Percentiles rank a stretch among this genome's conserved stretches.
phyloP scores from a whole-genome alignment of 164 flowering plant species.

The Saururus chinensis region DNA sequence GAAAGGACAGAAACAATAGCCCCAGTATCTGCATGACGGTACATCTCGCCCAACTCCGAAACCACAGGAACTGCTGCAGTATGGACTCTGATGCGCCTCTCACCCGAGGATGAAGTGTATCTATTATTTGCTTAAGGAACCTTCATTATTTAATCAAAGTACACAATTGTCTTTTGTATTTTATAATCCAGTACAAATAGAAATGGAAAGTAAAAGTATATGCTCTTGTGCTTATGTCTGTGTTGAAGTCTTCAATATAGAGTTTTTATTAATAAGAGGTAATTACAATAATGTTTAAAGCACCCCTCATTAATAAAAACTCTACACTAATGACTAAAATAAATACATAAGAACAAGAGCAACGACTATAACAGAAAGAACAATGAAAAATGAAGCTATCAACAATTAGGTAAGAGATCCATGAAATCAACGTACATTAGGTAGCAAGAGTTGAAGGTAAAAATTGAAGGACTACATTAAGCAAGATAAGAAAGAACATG shows the following conservation, averaged over 20 bases:
- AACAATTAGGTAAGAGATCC: too few relatives aligned
- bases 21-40: slow-evolving; percentile 86
- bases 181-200: neutral
- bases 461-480: too few relatives aligned
- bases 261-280: too few relatives aligned
- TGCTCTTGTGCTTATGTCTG: too few relatives aligned
- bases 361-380: neutral
- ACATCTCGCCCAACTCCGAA: slow-evolving; percentile 91
- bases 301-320: too few relatives aligned
- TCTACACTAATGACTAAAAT: too few relatives aligned
- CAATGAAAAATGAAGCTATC: too few relatives aligned
- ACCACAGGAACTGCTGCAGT: slow-evolving; percentile 96
- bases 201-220: neutral
- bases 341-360: neutral
- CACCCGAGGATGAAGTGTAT: slow-evolving; percentile 97
- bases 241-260: too few relatives aligned
- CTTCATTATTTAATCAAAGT: neutral
- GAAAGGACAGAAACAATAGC: slow-evolving; percentile 61
- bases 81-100: slow-evolving; percentile 96
- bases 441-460: too few relatives aligned
- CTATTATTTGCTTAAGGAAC: slow-evolving; percentile 53
- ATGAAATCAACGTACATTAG: too few relatives aligned
- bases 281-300: too few relatives aligned
- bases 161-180: neutral
- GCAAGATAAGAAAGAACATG: too few relatives aligned